Percentiles rank a stretch among this genome's conserved stretches.
These are phyloP conservation scores for Simplicillium aogashimaense DNA, from an alignment of 2,329 filamentous ascomycete species.

Conservation along the genomic window DNA sequence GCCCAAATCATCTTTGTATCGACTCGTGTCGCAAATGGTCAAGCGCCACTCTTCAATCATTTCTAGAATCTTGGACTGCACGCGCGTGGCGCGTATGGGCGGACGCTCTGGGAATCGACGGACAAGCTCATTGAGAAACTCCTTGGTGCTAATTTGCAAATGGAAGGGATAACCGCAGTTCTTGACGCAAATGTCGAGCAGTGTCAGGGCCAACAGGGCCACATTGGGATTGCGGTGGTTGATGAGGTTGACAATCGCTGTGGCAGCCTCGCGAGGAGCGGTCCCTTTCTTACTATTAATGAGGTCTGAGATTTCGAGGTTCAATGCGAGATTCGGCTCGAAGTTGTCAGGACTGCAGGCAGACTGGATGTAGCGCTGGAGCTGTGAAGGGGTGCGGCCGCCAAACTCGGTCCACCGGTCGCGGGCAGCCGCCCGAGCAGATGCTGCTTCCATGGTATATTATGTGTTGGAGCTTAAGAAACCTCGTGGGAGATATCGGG, in stretches of 20 bases:
- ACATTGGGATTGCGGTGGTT: conserved; percentile 98
- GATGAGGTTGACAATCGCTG: conserved; percentile 86
- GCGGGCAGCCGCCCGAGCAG: conserved; percentile 87
- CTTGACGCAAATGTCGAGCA: conserved; percentile 98
- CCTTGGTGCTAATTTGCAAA: conserved; percentile 95
- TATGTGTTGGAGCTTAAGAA: no score
- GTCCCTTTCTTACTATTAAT: conserved; percentile 97
- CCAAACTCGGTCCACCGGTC: conserved; percentile 84
- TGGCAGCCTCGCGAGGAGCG: conserved; percentile 87
- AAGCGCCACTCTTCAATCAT: conserved; percentile 96
- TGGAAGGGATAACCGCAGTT: conserved; percentile 99
- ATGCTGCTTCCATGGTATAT: conserved; percentile 79
- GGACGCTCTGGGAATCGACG: conserved; percentile 91
- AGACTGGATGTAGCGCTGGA: conserved; percentile 92
- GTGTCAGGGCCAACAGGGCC: conserved; percentile 75
- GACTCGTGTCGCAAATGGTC: conserved; percentile 95
- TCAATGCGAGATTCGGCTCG: conserved; percentile 92
- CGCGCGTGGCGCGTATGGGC: conserved; percentile 72
- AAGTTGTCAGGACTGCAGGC: conserved; percentile 96
- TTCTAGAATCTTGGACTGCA: conserved; percentile 88
- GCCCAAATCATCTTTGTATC: conserved; percentile 93
- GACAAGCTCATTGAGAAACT: conserved; percentile 97
- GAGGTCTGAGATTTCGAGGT: conserved; percentile 91
- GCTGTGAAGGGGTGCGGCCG: conserved; percentile 69
- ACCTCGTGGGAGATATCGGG: no score